Evolutionary conservation across 176 grass and related monocot species (phyloP), one percentile per base, ranked within the genome.

Genomic region (Eragrostis curvula): DNA sequence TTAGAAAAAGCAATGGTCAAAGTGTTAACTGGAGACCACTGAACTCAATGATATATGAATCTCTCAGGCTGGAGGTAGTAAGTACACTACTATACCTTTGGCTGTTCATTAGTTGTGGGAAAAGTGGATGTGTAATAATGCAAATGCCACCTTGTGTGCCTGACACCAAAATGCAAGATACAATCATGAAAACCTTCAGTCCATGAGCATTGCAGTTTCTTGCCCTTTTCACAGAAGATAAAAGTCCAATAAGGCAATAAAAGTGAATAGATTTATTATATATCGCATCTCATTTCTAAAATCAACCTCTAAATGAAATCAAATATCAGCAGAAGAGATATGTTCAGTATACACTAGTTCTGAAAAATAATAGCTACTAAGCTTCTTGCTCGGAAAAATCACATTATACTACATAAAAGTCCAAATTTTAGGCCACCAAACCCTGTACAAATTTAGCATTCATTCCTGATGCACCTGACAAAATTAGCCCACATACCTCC

Each of bases 331-430:
- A 5, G 65, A 18, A 43, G 39, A 68, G 5, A 42, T 20, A 67
- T 67, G 12, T 47, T 9, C 12, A 47, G 12, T 47, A 12, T 70
- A 10, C 51, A 80, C 29, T 16, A 45, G 55, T 59, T 78, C 42
- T 64, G 42, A 49, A 75, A 78, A 77, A 77, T 45, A 50, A 24
- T 9, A 23, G 30, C 57, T 44, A 27, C 21, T 28, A 46, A 12
- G 41, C 44, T 73, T 70, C 23, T 27, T 5, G 51, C 50, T 81
- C 44, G 5, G 27, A 46, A 51, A 74, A 65, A 83, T 63, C 21
- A 73, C 62, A 32, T 83, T 83, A 52, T 83, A 52, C 48, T 36
- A 79, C 13, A 40, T 80, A 52, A 9, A 56, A 47, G 60, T 71
- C 58, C 32, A 32, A 74, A 53, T 24, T 52, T 39, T 66, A 46